Base-by-base conservation (phyloP, 139 green algal species). In the Micromonas pusilla region DNA sequence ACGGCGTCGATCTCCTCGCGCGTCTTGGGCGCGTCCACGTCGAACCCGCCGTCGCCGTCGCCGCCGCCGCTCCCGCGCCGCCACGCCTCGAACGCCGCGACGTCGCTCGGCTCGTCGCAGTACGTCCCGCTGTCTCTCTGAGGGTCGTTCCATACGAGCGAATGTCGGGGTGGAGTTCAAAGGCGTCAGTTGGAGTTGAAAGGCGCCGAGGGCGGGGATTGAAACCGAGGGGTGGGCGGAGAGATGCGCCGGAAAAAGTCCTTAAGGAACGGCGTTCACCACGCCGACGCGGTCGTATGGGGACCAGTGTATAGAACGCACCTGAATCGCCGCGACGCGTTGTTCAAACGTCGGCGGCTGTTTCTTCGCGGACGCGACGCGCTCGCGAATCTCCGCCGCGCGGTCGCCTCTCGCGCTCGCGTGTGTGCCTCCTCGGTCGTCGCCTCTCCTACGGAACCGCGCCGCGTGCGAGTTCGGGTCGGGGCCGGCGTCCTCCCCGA, bases 71-170 rank as follows among this genome's bases (percentile, higher is more conserved):
- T n/a, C 25, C 6, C 21, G 63, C 6, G 23, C 4, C n/a, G n/a
- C 82, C 82, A 87, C 37, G 72, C 70, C 0, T 52, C 82, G 77
- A 85, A 97, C 20, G 92, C 91, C 20, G 86, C 86, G 0, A 60
- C 45, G 72, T 97, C 92, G 39, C 92, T 92, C 1, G 93, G 93
- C 83, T 98, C 93, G 63, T 97, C 92, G 73, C 90, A 96, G 83
- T 98, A 97, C 25, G 93, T 97, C 66, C 52, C 78, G 80, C 86
- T 93, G 85, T 96, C 92, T 25, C 93, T 86, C 87, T 97, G 91
- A 89, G 87, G 33, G 37, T 83, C 23, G 87, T 83, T 67, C n/a
- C n/a, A n/a, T n/a, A n/a, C n/a, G n/a, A n/a, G n/a, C n/a, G n/a
- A n/a, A n/a, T n/a, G n/a, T n/a, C n/a, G n/a, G n/a, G n/a, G n/a